Evolutionary conservation across 192 early-diverging fungal genomes (phyloP).

Genomic region (Backusella luteola): DNA sequence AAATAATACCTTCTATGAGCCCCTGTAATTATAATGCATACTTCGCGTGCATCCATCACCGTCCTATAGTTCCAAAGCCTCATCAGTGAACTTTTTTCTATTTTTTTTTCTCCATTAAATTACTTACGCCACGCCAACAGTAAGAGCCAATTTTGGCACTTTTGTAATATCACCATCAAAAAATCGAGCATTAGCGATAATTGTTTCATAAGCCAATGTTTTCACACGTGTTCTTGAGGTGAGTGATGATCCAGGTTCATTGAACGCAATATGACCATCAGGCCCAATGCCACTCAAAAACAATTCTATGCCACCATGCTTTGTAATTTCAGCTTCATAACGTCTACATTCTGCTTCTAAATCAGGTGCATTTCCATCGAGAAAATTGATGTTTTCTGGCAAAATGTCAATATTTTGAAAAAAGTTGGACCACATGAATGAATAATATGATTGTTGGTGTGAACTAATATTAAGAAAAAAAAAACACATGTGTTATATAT

Average conservation of each 20-base stretch:
- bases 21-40: slow-evolving; percentile 81
- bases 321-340: slow-evolving; percentile 78
- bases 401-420: slow-evolving; percentile 66
- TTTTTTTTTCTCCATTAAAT: not conserved
- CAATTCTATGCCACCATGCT: slow-evolving; percentile 83
- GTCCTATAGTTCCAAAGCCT: slow-evolving; percentile 45
- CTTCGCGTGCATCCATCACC: slow-evolving; percentile 84
- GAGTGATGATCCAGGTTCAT: slow-evolving; percentile 80
- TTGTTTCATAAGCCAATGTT: slow-evolving; percentile 71
- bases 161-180: slow-evolving; percentile 81
- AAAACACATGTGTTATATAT: slow-evolving; percentile 22
- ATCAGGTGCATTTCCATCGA: slow-evolving; percentile 81
- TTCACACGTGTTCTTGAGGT: slow-evolving; percentile 80
- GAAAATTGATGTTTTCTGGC: slow-evolving; percentile 76
- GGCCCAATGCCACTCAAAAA: slow-evolving; percentile 84
- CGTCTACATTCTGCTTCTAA: slow-evolving; percentile 73
- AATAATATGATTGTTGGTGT: slow-evolving; percentile 73
- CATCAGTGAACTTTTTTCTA: not conserved
- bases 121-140: slow-evolving; percentile 75
- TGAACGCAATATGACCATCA: slow-evolving; percentile 88
- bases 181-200: slow-evolving; percentile 25
- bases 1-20: slow-evolving; percentile 59
- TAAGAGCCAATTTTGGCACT: slow-evolving; percentile 83
- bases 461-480: not conserved
- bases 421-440: slow-evolving; percentile 86